phyloP scores from a whole-genome alignment of 352 stramenopile genomes.

The Phytophthora pistaciae region DNA sequence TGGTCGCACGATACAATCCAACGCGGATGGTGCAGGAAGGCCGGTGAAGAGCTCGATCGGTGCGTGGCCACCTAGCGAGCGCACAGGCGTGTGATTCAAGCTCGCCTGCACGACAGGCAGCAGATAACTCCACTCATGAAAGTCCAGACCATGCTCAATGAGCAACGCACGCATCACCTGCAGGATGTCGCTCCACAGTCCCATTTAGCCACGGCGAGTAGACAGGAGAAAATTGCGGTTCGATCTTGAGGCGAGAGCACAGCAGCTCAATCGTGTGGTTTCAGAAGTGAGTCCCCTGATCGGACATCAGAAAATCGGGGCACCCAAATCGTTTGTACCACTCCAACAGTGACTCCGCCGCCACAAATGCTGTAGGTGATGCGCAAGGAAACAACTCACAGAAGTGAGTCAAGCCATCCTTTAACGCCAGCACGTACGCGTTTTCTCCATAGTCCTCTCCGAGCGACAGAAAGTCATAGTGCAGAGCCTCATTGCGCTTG shows the following conservation, averaged over 20 bases:
- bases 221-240: too few relatives aligned
- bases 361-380: neutral
- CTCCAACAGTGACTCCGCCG: constrained; percentile 3
- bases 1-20: neutral
- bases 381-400: constrained; percentile 10
- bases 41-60: neutral
- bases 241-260: neutral
- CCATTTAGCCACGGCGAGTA: too few relatives aligned
- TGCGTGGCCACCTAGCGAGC: neutral
- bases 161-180: too few relatives aligned
- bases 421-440: constrained; percentile 27
- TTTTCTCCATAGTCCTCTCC: neutral
- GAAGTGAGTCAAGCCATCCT: constrained; percentile 11
- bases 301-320: neutral
- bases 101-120: neutral
- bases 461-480: neutral
- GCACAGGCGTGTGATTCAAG: neutral
- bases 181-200: too few relatives aligned
- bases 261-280: neutral
- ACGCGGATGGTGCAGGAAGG: neutral
- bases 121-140: neutral
- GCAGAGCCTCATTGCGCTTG: neutral
- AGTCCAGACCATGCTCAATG: too few relatives aligned
- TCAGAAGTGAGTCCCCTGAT: neutral
- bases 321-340: constrained; percentile 3